Conservation (phyloP, 2,329 filamentous ascomycete genomes). For the Fusarium veterinarium region DNA sequence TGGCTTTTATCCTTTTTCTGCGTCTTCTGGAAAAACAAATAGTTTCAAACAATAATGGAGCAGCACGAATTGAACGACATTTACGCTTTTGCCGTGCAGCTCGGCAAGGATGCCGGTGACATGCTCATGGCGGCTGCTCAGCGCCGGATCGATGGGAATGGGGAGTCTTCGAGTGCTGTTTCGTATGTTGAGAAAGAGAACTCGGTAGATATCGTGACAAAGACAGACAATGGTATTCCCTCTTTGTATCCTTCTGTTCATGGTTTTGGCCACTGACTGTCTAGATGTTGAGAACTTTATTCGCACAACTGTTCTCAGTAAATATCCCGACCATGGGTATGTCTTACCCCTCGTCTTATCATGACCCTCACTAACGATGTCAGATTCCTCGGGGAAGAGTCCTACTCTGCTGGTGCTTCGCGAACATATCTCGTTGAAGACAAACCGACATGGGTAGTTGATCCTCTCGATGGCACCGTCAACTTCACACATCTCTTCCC, state of each 20-base stretch:
- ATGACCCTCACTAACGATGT: neutral
- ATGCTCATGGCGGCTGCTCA: conserved; percentile 72
- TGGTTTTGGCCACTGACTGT: conserved; percentile 4
- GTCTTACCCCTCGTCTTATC: conserved; percentile 37
- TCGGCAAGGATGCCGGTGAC: conserved; percentile 76
- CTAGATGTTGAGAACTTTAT: conserved; percentile 79
- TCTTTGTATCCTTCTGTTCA: neutral
- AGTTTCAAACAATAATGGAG: conserved; percentile 42
- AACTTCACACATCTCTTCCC: conserved; percentile 85
- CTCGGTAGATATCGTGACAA: conserved; percentile 81
- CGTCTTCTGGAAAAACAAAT: conserved; percentile 16
- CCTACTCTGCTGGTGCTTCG: conserved; percentile 75
- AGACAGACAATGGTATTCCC: conserved; percentile 75
- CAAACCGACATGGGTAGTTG: conserved; percentile 78
- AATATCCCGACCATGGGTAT: conserved; percentile 75
- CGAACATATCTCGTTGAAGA: conserved; percentile 74
- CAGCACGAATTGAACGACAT: conserved; percentile 69
- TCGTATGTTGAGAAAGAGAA: conserved; percentile 73
- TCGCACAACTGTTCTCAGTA: conserved; percentile 65
- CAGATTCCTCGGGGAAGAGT: conserved; percentile 82
- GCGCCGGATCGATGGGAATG: conserved; percentile 41
- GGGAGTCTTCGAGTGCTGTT: conserved; percentile 29
- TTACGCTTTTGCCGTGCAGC: conserved; percentile 76
- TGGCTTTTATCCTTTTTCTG: conserved; percentile 3
- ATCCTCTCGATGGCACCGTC: conserved; percentile 82